phyloP scores from a whole-genome alignment of 169 alveolate genomes.

The Eimeria tenella region DNA sequence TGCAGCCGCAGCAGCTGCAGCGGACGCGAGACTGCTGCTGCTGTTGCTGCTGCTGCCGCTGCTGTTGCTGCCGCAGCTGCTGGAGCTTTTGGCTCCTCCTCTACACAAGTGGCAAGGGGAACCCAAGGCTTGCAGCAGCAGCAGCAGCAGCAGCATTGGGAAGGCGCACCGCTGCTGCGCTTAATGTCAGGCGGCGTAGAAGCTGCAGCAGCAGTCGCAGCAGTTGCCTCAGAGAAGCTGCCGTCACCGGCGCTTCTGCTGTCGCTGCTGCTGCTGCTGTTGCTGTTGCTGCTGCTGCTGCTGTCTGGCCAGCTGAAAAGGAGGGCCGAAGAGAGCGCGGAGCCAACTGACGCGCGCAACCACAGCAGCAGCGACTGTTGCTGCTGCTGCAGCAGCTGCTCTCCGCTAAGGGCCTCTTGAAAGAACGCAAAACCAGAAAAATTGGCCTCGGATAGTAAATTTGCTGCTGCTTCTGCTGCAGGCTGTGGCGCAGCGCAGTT shows the following conservation, averaged over 20 bases:
- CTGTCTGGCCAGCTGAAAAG: conserved; percentile 60
- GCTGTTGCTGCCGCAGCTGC: conserved; percentile 23
- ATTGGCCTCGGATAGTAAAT: neutral
- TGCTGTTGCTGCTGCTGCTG: conserved; percentile 50
- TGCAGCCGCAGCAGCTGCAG: conserved; percentile 55
- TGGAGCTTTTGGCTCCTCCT: neutral
- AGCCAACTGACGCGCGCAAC: conserved; percentile 61
- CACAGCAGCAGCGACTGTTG: conserved; percentile 62
- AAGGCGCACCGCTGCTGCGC: neutral
- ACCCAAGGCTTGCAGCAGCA: conserved; percentile 71
- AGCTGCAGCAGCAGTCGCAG: conserved; percentile 35
- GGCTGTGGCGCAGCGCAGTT: conserved; percentile 51
- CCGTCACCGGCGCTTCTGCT: neutral
- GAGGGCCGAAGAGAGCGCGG: conserved; percentile 63
- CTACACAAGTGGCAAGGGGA: neutral
- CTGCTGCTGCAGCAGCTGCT: conserved; percentile 63
- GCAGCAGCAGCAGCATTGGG: conserved; percentile 14
- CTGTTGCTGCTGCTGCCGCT: conserved; percentile 26
- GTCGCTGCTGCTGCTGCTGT: conserved; percentile 44
- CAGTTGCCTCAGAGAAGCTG: neutral
- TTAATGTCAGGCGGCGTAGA: neutral
- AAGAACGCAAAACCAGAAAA: neutral
- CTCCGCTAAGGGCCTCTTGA: neutral
- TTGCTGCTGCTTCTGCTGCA: conserved; percentile 34
- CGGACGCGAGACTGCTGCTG: conserved; percentile 41